Evolutionary conservation across 345 rosid species (phyloP).

Genomic region (Eucalyptus tenuipes): DNA sequence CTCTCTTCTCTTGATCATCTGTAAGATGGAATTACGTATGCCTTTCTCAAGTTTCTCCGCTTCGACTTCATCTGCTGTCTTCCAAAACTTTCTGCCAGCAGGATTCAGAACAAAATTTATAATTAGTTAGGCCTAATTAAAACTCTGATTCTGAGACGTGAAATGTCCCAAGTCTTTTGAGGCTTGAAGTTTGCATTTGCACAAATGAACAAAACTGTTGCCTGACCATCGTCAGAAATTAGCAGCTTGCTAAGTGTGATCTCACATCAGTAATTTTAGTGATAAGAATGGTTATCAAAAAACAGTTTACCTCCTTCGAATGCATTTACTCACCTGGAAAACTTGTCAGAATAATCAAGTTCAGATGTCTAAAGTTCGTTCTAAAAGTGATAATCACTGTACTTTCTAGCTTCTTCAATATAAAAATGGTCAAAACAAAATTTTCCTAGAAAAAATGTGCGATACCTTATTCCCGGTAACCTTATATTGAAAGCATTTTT

Average conservation of each 20-base stretch:
- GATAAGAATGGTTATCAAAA: too few species aligned
- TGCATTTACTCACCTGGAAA: too few species aligned
- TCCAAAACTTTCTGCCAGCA: slow-evolving; percentile 7
- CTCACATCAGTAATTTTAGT: too few species aligned
- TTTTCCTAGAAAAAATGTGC: not conserved
- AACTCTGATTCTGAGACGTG: not conserved
- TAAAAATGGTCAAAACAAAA: not conserved
- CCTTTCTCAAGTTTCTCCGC: not conserved
- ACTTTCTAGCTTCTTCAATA: too few species aligned
- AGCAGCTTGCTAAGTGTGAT: too few species aligned
- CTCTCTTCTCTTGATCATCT: slow-evolving; percentile 9
- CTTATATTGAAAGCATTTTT: not conserved
- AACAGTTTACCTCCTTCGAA: too few species aligned
- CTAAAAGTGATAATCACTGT: too few species aligned
- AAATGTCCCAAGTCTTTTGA: not conserved
- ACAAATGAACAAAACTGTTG: not conserved
- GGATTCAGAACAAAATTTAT: not conserved
- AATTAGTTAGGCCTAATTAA: not conserved
- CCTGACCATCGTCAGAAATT: too few species aligned
- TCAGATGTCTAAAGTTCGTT: too few species aligned
- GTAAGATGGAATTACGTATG: not conserved
- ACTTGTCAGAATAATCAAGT: too few species aligned
- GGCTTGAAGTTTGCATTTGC: not conserved
- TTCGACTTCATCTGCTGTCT: slow-evolving; percentile 11
- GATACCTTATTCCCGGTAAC: slow-evolving; percentile 15